Percentiles rank a stretch among this genome's conserved stretches.
phyloP scores from a whole-genome alignment of 345 rosid genomes.

The Eucalyptus curtisii region DNA sequence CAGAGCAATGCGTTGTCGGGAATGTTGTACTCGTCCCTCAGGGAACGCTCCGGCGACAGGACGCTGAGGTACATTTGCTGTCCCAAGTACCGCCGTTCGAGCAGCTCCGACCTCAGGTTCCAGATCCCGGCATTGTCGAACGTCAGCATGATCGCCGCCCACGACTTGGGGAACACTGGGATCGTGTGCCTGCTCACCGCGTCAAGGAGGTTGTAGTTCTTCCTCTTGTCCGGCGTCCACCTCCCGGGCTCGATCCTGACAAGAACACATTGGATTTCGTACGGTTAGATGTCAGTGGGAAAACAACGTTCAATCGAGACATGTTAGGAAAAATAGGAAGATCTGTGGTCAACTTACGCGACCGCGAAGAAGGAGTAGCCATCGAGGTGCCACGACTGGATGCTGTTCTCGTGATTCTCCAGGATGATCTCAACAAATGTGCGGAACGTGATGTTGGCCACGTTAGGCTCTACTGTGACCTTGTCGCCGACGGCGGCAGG shows the following conservation, averaged over 20 bases:
- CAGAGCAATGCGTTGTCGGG: slow-evolving; percentile 12
- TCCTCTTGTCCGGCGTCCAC: slow-evolving; percentile 19
- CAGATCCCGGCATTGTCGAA: slow-evolving; percentile 26
- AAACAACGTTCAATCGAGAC: neutral
- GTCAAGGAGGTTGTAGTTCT: slow-evolving; percentile 15
- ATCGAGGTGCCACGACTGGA: slow-evolving; percentile 15
- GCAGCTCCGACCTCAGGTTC: slow-evolving; percentile 17
- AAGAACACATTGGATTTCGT: neutral
- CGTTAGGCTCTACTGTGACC: slow-evolving; percentile 1
- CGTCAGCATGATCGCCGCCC: slow-evolving; percentile 20
- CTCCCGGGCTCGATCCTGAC: slow-evolving; percentile 15
- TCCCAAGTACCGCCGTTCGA: slow-evolving; percentile 12
- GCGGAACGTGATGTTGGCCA: slow-evolving; percentile 14
- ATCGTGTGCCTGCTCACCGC: slow-evolving; percentile 24
- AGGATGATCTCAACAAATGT: slow-evolving; percentile 14
- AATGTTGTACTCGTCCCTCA: slow-evolving; percentile 22
- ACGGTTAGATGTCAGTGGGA: neutral
- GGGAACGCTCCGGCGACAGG: slow-evolving; percentile 8
- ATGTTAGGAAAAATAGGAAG: neutral
- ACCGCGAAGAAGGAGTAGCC: slow-evolving; percentile 22
- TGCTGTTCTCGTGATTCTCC: slow-evolving; percentile 13
- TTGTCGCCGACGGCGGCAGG: neutral
- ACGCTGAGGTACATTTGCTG: slow-evolving; percentile 18
- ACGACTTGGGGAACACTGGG: slow-evolving; percentile 20
- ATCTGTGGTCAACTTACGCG: slow-evolving; percentile 5